These are phyloP conservation scores for Epichloe gansuensis DNA, from an alignment of 2,329 filamentous ascomycete genomes.

Conservation along the genomic window DNA sequence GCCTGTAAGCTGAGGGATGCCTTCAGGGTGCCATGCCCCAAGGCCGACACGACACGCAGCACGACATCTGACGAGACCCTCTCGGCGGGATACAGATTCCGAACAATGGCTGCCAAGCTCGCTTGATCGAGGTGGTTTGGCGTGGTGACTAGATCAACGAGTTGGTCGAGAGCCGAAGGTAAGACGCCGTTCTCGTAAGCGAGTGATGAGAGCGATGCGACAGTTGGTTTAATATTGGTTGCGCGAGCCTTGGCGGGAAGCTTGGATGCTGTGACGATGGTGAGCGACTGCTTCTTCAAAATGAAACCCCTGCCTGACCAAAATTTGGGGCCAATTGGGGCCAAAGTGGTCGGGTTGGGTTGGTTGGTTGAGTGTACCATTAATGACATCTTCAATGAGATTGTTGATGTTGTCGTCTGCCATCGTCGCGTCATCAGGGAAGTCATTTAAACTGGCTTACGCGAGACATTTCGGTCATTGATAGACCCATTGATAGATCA, in stretches of 20 bases:
- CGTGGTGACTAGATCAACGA: conserved; percentile 54
- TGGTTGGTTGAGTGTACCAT: conserved; percentile 11
- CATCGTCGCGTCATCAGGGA: conserved; percentile 6
- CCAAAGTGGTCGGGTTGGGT: background rate
- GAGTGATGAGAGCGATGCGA: conserved; percentile 49
- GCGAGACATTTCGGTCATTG: background rate
- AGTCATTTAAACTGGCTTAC: background rate
- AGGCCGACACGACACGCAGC: conserved; percentile 53
- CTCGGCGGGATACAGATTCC: conserved; percentile 62
- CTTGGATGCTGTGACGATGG: conserved; percentile 34
- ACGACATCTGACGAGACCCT: conserved; percentile 47
- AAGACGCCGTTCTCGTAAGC: conserved; percentile 58
- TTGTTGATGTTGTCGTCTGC: conserved; percentile 21
- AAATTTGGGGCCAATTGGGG: background rate
- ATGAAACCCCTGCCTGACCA: background rate
- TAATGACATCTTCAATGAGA: conserved; percentile 25
- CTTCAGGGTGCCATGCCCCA: conserved; percentile 69
- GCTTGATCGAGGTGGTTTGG: conserved; percentile 64
- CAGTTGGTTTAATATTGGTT: conserved; percentile 46
- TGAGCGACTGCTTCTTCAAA: background rate
- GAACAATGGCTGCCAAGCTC: conserved; percentile 54
- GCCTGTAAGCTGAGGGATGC: conserved; percentile 59
- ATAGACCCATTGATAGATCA: background rate
- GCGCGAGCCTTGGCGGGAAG: conserved; percentile 53
- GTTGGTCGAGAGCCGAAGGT: conserved; percentile 41